A percentile compares a stretch with the other conserved stretches of the same genome.
These are phyloP conservation scores for Gamarada debralockiae DNA, from an alignment of 495 filamentous ascomycete species.

Conservation along the genomic window DNA sequence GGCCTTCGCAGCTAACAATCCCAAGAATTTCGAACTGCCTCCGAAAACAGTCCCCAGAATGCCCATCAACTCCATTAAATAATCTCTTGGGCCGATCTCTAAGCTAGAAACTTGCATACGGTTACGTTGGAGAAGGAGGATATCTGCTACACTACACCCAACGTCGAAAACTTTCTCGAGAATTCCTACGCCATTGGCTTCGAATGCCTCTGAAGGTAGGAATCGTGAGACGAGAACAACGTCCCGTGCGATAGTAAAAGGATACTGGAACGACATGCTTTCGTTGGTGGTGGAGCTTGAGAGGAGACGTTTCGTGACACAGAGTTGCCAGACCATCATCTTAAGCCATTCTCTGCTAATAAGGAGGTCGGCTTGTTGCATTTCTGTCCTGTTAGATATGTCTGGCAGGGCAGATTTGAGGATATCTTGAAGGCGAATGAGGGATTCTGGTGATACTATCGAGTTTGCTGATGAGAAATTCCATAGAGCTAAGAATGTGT, in stretches of 20 bases:
- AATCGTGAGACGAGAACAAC: conserved; percentile 1
- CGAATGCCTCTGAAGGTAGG: conserved; percentile 9
- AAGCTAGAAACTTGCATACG: neutral
- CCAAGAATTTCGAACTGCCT: conserved; percentile 6
- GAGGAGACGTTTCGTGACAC: conserved; percentile 47
- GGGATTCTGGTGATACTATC: neutral
- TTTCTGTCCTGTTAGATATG: conserved; percentile 17
- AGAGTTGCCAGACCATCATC: conserved; percentile 56
- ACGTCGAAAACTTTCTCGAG: conserved; percentile 19
- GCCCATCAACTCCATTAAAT: conserved; percentile 12
- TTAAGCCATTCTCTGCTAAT: conserved; percentile 59
- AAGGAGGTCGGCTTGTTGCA: conserved; percentile 54
- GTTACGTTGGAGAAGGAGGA: neutral
- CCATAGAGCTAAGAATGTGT: conserved; percentile 13
- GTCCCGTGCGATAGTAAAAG: conserved; percentile 12
- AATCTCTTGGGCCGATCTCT: conserved; percentile 15
- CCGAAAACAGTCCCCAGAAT: neutral
- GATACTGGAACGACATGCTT: conserved; percentile 13
- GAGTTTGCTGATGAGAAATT: conserved; percentile 7
- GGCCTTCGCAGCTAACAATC: conserved; percentile 1
- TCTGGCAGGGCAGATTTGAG: conserved; percentile 6
- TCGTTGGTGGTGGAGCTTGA: conserved; percentile 1
- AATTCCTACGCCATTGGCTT: conserved; percentile 17
- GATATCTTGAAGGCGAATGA: conserved; percentile 10
- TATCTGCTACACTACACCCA: conserved; percentile 15